These are phyloP conservation scores for Diutina neorugosa DNA, from an alignment of 1,139 yeast genomes.

Conservation along the genomic window DNA sequence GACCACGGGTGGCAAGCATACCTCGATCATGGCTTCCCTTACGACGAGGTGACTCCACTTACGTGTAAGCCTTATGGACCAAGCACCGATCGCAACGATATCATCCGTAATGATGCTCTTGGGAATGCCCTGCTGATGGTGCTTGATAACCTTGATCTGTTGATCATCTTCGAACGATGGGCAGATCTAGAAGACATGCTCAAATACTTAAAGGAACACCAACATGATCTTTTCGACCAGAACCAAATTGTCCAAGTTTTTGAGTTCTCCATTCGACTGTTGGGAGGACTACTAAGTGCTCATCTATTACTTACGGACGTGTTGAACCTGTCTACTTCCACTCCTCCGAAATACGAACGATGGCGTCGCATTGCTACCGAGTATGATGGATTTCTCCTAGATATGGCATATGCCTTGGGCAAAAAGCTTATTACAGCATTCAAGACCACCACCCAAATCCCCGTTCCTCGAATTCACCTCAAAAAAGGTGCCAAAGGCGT, in stretches of 20 bases:
- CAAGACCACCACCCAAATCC: constrained; percentile 46
- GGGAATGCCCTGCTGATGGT: constrained; percentile 76
- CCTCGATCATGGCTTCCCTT: constrained; percentile 61
- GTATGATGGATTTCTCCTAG: constrained; percentile 61
- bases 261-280: constrained; percentile 67
- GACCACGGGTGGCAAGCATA: constrained; percentile 73
- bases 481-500: constrained; percentile 35
- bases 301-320: constrained; percentile 57
- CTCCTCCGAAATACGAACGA: constrained; percentile 6
- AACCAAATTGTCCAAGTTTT: constrained; percentile 75
- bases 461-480: constrained; percentile 63
- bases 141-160: constrained; percentile 68
- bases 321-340: constrained; percentile 5
- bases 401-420: constrained; percentile 64
- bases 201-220: constrained; percentile 25
- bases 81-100: constrained; percentile 38
- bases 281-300: constrained; percentile 70
- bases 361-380: constrained; percentile 12
- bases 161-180: constrained; percentile 60
- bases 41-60: constrained; percentile 71
- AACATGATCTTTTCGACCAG: constrained; percentile 37
- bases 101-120: constrained; percentile 68
- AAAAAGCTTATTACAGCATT: constrained; percentile 55
- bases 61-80: constrained; percentile 61
- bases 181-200: constrained; percentile 40